Evolutionary conservation across 2,329 filamentous ascomycete genomes (phyloP), one percentile per base, ranked within the genome.

Genomic region (Monosporascus sp.): DNA sequence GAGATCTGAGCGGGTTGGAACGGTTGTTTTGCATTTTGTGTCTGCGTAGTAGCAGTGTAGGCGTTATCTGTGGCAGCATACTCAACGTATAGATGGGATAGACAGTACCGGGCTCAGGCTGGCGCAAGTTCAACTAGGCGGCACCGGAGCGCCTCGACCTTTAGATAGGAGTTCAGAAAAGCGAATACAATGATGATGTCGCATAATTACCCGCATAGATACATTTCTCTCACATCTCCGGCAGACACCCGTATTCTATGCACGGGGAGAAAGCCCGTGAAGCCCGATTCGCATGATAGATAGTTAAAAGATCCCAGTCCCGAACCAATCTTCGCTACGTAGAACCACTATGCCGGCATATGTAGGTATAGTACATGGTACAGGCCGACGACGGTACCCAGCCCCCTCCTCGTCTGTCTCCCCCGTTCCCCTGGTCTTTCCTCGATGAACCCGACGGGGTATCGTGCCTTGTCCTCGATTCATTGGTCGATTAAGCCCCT

Each of bases 401-500:
- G 11, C 15, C 14, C 22, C 18, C 39, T 20, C 8, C 39, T 14
- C 18, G 39, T 24, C 39, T 18, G 18, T 27, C 43, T 8, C 24
- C 5, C n/a, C 14, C 43, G 20, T 11, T 5, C 24, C 43, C 24
- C 8, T 2, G 18, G 2, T 14, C 31, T 35, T 35, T 35, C 31
- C 31, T 2, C 11, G 9, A 14, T 5, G 11, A 31, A 35, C 31
- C 11, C 31, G 9, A 35, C 31, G 31, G 31, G 31, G 11, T 35
- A 35, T 39, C 38, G 38, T 18, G 18, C 9, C 38, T 39, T 5
- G 7, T 17, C 17, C 18, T 39, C 17, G 17, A 17, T 39, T 11
- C 38, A 14, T 8, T 39, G 17, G 31, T 35, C 5, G 9, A 35
- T 14, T 35, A 14, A 25, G 15, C n/a, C 15, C 20, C 50, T 74